Conservation (phyloP, 441 rosid species). For the Brassica hybrid region DNA sequence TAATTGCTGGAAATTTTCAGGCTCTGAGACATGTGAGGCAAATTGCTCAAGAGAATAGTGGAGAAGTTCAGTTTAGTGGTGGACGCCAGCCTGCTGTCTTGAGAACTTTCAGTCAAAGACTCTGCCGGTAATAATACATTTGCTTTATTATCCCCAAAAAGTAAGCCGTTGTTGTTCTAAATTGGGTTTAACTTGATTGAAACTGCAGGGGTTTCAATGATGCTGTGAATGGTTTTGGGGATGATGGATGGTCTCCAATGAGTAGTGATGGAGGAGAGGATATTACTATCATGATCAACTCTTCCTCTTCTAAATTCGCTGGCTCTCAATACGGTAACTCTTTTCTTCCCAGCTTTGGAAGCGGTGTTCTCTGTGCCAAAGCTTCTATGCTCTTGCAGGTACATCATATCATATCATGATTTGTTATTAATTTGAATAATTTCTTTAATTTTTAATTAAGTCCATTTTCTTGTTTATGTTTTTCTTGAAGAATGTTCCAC, state of each 20-base stretch:
- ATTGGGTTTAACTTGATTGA: conserved; percentile 7
- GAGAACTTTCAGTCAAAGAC: conserved; percentile 89
- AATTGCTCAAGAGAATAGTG: conserved; percentile 85
- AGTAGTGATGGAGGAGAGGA: conserved; percentile 79
- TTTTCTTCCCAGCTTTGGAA: conserved; percentile 67
- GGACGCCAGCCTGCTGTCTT: conserved; percentile 94
- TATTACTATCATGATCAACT: conserved; percentile 70
- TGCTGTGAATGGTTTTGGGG: conserved; percentile 83
- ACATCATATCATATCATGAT: conserved; percentile 6
- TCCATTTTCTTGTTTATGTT: too few species aligned
- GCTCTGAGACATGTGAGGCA: conserved; percentile 79
- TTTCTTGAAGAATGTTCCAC: too few species aligned
- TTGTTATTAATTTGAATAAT: background rate
- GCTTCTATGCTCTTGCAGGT: conserved; percentile 93
- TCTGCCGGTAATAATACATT: conserved; percentile 58
- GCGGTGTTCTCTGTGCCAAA: conserved; percentile 86
- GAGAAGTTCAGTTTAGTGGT: conserved; percentile 78
- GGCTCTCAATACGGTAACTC: conserved; percentile 68
- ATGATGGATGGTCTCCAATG: conserved; percentile 86
- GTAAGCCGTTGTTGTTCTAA: background rate
- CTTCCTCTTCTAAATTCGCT: conserved; percentile 65
- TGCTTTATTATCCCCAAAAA: too few species aligned
- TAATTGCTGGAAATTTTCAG: conserved; percentile 38
- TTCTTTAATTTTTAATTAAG: background rate
- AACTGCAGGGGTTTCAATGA: conserved; percentile 83